Evolutionary conservation across 345 rosid species (phyloP), one percentile per base, ranked within the genome.

Genomic region (Moricandia moricandioides): DNA sequence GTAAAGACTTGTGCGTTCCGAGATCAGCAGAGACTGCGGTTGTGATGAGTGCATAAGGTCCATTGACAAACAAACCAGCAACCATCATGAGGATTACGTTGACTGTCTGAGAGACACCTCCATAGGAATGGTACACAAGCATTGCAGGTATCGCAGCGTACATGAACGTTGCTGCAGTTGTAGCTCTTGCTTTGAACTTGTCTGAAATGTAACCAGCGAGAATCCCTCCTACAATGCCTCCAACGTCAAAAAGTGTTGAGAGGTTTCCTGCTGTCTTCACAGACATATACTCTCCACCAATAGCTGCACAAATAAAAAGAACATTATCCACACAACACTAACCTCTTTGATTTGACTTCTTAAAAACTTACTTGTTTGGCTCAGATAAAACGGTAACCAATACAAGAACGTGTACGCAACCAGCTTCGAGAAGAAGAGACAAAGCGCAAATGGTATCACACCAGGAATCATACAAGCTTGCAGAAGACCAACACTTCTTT

Each of bases 1-100:
- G 89, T 3, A 91, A 81, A 65, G 92, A 91, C 78, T 85, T 83
- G 82, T 94, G 98, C 0, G 98, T 94, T 9, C 98, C 98, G 10
- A 94, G 96, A 79, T 94, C 98, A 1, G 93, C 94, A 2, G 98
- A 94, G 58, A 94, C 98, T 11, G 98, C 96, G 26, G 98, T 94
- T 4, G 98, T 94, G 82, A 94, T 91, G 34, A 94, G 95, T 1
- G 98, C 95, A n/a, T 94, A 91, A 9, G 97, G 98, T 29, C 97
- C 98, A 5, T 91, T 94, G 63, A 94, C 79, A 18, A 94, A 91
- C 55, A 94, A 86, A 67, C 97, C 98, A 64, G 87, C 85, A 33
- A 90, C 66, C 88, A 94, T 88, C 98, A 94, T 94, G 67, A 94
- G 95, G 24, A 83, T 0, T 18, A 94, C 74, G 84, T 94, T 94